These are phyloP conservation scores for Plasmodium cynomolgi DNA, from an alignment of 169 alveolate genomes.

Conservation along the genomic window DNA sequence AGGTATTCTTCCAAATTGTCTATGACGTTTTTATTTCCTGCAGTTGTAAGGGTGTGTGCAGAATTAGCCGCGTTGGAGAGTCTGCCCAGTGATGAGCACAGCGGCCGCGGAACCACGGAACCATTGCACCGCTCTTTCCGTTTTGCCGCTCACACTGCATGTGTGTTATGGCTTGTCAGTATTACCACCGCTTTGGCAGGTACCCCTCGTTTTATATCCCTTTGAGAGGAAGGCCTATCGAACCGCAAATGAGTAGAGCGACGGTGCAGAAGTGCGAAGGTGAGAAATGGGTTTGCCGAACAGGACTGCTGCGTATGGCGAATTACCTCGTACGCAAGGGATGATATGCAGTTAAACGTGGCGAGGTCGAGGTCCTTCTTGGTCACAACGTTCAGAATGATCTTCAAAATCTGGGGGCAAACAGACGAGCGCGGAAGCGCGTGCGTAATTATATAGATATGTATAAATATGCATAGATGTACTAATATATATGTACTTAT, in stretches of 20 bases:
- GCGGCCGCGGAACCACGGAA: not conserved
- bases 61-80: not conserved
- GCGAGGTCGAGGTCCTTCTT: slow-evolving; percentile 59
- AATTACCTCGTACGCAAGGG: slow-evolving; percentile 66
- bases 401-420: slow-evolving; percentile 43
- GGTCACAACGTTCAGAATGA: slow-evolving; percentile 52
- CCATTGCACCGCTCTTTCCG: not conserved
- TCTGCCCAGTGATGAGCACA: not conserved
- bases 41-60: not conserved
- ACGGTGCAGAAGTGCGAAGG: not conserved
- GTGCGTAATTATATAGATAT: not conserved
- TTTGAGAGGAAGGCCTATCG: slow-evolving; percentile 31
- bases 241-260: not conserved
- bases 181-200: slow-evolving; percentile 22
- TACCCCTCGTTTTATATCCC: not conserved
- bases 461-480: not conserved
- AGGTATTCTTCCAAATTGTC: slow-evolving; percentile 66
- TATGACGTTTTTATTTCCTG: slow-evolving; percentile 56
- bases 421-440: not conserved
- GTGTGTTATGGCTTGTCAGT: not conserved
- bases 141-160: not conserved
- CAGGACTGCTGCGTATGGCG: not conserved
- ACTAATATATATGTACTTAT: not conserved
- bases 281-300: not conserved
- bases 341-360: slow-evolving; percentile 54